A percentile compares a stretch with the other conserved stretches of the same genome.
Conservation (phyloP, 164 flowering plant species). For the Aristolochia californica region DNA sequence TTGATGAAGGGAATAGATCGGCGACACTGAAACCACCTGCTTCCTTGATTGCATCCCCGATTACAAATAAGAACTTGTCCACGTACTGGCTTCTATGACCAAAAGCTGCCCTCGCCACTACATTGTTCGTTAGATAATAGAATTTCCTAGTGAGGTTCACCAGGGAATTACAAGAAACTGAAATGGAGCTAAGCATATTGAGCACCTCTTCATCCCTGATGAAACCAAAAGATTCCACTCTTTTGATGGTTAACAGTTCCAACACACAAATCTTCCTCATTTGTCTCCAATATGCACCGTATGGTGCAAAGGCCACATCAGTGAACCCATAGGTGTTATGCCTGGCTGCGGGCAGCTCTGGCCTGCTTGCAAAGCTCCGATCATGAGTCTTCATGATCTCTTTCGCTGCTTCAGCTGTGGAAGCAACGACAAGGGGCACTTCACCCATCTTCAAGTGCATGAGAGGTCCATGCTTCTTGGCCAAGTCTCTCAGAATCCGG, state of each 20-base stretch:
- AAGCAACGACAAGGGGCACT: not conserved
- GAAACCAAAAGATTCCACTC: slow-evolving; percentile 8
- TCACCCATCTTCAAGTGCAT: slow-evolving; percentile 4
- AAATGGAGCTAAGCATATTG: slow-evolving; percentile 8
- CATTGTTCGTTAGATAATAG: slow-evolving; percentile 7
- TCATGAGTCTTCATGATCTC: slow-evolving; percentile 17
- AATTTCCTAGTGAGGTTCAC: slow-evolving; percentile 15
- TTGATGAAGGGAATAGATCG: slow-evolving; percentile 18
- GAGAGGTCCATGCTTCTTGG: slow-evolving; percentile 5
- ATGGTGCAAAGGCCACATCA: slow-evolving; percentile 12
- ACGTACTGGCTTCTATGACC: slow-evolving; percentile 24
- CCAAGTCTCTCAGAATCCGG: not conserved
- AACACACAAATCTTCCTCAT: slow-evolving; percentile 9
- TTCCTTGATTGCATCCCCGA: slow-evolving; percentile 3
- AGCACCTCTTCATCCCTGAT: slow-evolving; percentile 15
- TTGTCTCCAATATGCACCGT: slow-evolving; percentile 13
- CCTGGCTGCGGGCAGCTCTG: not conserved
- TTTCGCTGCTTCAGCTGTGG: slow-evolving; percentile 7
- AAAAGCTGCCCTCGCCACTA: slow-evolving; percentile 26
- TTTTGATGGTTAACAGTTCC: slow-evolving; percentile 12
- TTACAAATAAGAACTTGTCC: slow-evolving; percentile 17
- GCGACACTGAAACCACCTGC: slow-evolving; percentile 23
- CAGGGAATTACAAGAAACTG: slow-evolving; percentile 2
- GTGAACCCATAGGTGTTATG: slow-evolving; percentile 3
- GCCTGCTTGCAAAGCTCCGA: slow-evolving; percentile 9